These are phyloP conservation scores for Schoenoplectus tabernaemontani DNA, from an alignment of 202 grass and related monocot species.

Conservation along the genomic window DNA sequence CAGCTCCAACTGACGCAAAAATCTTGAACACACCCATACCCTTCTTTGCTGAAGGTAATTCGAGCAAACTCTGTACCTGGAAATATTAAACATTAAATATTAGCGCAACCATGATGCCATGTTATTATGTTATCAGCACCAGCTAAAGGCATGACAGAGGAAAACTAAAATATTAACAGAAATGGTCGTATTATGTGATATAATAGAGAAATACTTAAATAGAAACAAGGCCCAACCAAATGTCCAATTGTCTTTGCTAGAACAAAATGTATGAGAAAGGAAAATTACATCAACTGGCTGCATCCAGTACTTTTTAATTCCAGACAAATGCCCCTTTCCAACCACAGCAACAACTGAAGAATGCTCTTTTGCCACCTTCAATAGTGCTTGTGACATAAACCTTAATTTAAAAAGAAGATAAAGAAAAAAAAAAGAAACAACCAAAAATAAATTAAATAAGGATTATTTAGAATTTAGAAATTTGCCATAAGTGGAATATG, in stretches of 20 bases:
- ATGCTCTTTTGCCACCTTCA: slow-evolving; percentile 63
- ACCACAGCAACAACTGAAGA: slow-evolving; percentile 90
- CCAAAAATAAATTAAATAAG: not conserved
- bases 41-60: slow-evolving; percentile 1
- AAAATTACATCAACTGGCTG: slow-evolving; percentile 65
- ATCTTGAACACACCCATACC: not conserved
- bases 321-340: slow-evolving; percentile 88
- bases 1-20: not conserved
- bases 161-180: not conserved
- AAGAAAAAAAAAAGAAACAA: not conserved
- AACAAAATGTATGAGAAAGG: not conserved
- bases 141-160: not conserved
- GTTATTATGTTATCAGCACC: not conserved
- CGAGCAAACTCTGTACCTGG: slow-evolving; percentile 13
- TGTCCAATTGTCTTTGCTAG: not conserved
- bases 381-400: slow-evolving; percentile 83
- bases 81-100: not conserved
- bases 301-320: slow-evolving; percentile 89
- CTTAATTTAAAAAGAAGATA: slow-evolving; percentile 26
- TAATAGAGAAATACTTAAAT: not conserved
- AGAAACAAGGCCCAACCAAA: not conserved
- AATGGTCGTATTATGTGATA: not conserved
- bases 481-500: not conserved
- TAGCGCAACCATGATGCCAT: not conserved
- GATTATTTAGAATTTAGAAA: not conserved